Evolutionary conservation across 1,284 basidiomycete species (phyloP), one percentile per base, ranked within the genome.

Genomic region (Hypsizygus ulmarius): DNA sequence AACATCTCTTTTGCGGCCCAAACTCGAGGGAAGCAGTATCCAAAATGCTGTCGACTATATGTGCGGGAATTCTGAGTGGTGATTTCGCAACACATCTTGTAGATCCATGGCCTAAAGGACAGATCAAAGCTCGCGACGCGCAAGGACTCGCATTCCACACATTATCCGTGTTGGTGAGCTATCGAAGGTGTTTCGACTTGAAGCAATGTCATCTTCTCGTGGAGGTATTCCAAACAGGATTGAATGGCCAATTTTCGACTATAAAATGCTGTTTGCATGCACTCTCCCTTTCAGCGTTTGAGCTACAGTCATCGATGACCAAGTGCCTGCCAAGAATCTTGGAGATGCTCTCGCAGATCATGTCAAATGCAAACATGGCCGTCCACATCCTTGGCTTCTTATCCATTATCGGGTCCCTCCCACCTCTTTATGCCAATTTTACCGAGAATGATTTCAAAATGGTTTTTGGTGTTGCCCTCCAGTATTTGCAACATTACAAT

Each of bases 321-420:
- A 91, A 88, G 57, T 84, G 79, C 59, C 75, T 98, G 32, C 79
- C 89, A 7, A 73, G 80, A 33, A 93, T 98, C 51, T 74, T 99
- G 47, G 87, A 91, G 57, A 93, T 91, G 64, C 79, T 98, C 32
- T 89, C 90, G 6, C 90, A 92, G 62, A 96, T 99, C 66, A 94
- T 98, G 81, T 93, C 93, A 2, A 95, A 93, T 49, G 87, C 92
- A 3, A 85, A 87, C 42, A 90, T 98, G 77, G 91, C 93, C 2
- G 91, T 97, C 8, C 95, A 99, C 64, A 97, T 99, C 62, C 81
- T 99, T 54, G 93, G 93, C 59, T 91, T 99, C 64, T 81, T 99
- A 27, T 82, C 84, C 39, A 87, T 96, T 51, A 79, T 97, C 41
- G 93, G 92, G 3, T 91, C 93, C 6, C 45, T 72, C 8, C 85